phyloP scores from a whole-genome alignment of 208 protist genomes.

The Acanthamoeba royreba region DNA sequence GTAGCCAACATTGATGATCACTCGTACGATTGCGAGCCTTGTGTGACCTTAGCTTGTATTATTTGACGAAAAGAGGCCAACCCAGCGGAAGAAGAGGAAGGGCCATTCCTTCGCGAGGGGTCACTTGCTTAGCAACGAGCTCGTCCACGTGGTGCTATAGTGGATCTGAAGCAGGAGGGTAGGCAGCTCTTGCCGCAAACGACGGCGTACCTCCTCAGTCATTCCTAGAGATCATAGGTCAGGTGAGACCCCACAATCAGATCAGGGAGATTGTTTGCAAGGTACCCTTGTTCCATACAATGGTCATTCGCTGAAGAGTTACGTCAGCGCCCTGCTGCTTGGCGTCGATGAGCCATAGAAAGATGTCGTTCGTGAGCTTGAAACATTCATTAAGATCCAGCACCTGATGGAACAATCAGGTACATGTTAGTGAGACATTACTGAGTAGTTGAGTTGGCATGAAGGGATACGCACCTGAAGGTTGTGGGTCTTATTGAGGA shows the following conservation, averaged over 20 bases:
- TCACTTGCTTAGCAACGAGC: too few species aligned
- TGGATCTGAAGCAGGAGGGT: not conserved
- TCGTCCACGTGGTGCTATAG: not conserved
- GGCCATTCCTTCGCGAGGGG: too few species aligned
- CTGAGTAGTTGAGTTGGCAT: too few species aligned
- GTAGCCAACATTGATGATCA: too few species aligned
- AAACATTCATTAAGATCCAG: slow-evolving; percentile 8
- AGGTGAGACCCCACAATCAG: not conserved
- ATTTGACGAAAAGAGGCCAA: too few species aligned
- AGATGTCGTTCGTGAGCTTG: not conserved
- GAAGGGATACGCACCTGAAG: not conserved
- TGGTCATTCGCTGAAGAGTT: not conserved
- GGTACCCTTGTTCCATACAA: not conserved
- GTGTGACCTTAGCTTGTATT: too few species aligned
- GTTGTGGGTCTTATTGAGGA: not conserved
- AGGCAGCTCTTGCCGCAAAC: not conserved
- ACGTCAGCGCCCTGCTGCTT: not conserved
- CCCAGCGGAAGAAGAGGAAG: too few species aligned
- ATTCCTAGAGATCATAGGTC: not conserved
- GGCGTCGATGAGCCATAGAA: not conserved
- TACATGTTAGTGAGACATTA: not conserved
- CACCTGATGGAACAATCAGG: not conserved
- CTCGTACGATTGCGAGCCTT: too few species aligned
- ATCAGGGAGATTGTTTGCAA: not conserved
- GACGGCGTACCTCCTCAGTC: not conserved